These are phyloP conservation scores for Torulaspora pretoriensis DNA, from an alignment of 1,139 yeast genomes.

Conservation along the genomic window DNA sequence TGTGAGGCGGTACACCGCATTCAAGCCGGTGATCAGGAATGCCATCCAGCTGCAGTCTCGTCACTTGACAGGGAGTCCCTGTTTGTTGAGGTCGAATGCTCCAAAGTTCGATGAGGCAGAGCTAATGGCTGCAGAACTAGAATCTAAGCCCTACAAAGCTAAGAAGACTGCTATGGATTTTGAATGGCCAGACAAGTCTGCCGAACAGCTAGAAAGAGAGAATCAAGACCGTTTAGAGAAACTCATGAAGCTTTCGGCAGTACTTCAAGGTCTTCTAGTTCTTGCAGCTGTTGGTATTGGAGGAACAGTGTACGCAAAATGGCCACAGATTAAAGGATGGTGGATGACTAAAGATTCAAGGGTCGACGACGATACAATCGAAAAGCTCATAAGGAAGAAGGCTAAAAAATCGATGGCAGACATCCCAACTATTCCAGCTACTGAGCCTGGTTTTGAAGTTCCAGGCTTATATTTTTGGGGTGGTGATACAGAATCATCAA, in stretches of 20 bases:
- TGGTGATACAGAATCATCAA: conserved; percentile 39
- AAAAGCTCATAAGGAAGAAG: conserved; percentile 15
- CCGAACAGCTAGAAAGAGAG: conserved; percentile 19
- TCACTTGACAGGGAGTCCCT: not conserved
- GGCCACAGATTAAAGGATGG: conserved; percentile 31
- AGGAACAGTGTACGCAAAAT: conserved; percentile 24
- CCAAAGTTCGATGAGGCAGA: conserved; percentile 35
- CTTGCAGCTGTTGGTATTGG: conserved; percentile 22
- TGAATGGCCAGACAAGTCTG: conserved; percentile 22
- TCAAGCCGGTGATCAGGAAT: not conserved
- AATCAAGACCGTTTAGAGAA: conserved; percentile 20
- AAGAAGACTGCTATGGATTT: conserved; percentile 17
- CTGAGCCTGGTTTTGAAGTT: conserved; percentile 36
- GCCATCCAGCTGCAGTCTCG: not conserved
- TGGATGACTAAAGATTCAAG: conserved; percentile 20
- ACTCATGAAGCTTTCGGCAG: conserved; percentile 24
- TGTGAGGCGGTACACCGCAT: not conserved
- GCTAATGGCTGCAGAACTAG: conserved; percentile 26
- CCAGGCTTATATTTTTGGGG: conserved; percentile 59
- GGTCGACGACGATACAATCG: conserved; percentile 22
- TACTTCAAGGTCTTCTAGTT: conserved; percentile 26
- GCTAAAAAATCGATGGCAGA: conserved; percentile 21
- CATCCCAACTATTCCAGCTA: conserved; percentile 28
- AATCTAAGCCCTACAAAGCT: conserved; percentile 24
- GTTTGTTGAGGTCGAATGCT: conserved; percentile 14